These are phyloP conservation scores for Syncephalastrum contaminatum DNA, from an alignment of 371 early-diverging fungal species.

Conservation along the genomic window DNA sequence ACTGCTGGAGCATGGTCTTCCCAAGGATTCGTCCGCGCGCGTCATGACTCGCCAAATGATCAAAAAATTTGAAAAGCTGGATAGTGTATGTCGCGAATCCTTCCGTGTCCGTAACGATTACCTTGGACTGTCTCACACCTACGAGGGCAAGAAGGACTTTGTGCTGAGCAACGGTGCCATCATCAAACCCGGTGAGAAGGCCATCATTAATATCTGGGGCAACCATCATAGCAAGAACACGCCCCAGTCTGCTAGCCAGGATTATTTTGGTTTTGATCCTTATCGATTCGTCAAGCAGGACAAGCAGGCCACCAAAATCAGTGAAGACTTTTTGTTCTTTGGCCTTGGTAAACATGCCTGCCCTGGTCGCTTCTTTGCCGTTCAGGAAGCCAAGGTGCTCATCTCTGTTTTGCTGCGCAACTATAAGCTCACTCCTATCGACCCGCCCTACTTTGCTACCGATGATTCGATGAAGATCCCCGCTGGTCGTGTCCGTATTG, in stretches of 20 bases:
- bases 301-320: conserved; percentile 39
- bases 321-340: conserved; percentile 41
- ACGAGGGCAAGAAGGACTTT: conserved; percentile 25
- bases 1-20: conserved; percentile 8
- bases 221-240: conserved; percentile 11
- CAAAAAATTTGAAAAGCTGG: conserved; percentile 43
- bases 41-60: conserved; percentile 27
- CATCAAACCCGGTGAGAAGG: conserved; percentile 32
- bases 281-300: conserved; percentile 45
- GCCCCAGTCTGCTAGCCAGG: conserved; percentile 10
- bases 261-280: conserved; percentile 35
- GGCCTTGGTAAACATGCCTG: conserved; percentile 53
- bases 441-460: conserved; percentile 11
- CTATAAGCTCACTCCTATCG: conserved; percentile 11
- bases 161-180: conserved; percentile 37
- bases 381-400: conserved; percentile 26
- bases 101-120: conserved; percentile 27
- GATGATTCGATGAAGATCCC: conserved; percentile 1
- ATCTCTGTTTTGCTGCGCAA: conserved; percentile 20
- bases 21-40: not conserved
- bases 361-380: conserved; percentile 30
- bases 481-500: conserved; percentile 3
- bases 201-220: conserved; percentile 24
- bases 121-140: conserved; percentile 27
- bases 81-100: conserved; percentile 50